Evolutionary conservation across 2,329 filamentous ascomycete species (phyloP), one percentile per base, ranked within the genome.

Genomic region (Colletotrichum tropicicola): DNA sequence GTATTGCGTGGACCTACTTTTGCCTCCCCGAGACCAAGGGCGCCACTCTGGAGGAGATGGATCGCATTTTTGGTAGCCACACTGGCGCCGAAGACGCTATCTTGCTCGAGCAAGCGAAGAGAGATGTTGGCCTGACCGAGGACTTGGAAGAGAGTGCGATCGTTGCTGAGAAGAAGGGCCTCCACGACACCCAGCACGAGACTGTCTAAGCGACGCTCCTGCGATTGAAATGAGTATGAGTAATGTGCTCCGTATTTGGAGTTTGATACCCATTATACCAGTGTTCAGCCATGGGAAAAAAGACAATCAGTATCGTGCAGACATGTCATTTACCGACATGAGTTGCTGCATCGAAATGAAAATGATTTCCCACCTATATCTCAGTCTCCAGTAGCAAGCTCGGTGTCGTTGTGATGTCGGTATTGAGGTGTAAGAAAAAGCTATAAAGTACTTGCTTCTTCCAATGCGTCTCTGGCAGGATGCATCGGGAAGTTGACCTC

Each of bases 1-100:
- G 83, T 1, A 78, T 81, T 27, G 70, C 82, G 6, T 88, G 83
- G 72, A 78, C 84, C 7, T 85, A 77, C 67, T 83, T 84, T 70
- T 79, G 78, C 51, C 74, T 87, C 3, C 85, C 85, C 0, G 85
- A 88, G 70, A 88, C 86, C 3, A 86, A 85, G 70, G 82, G 82
- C 47, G 78, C 82, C 35, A 84, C 82, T 3, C 77, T 88, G 6
- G 85, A 88, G 69, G 81, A 83, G 37, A 83, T 87, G 77, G 85
- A 87, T 67, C 78, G 78, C 1, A 77, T 87, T 5, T 88, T 88
- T 59, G 72, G 73, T 39, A 79, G 78, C 62, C 73, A 74, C 6
- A 76, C 74, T 3, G 78, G 76, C 5, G 73, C 71, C 15, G 68
- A 71, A 56, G 74, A 72, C 57, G 65, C 63, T 19, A 53, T 59